These are phyloP conservation scores for Curvularia sp. DNA, from an alignment of 2,329 filamentous ascomycete species.

Conservation along the genomic window DNA sequence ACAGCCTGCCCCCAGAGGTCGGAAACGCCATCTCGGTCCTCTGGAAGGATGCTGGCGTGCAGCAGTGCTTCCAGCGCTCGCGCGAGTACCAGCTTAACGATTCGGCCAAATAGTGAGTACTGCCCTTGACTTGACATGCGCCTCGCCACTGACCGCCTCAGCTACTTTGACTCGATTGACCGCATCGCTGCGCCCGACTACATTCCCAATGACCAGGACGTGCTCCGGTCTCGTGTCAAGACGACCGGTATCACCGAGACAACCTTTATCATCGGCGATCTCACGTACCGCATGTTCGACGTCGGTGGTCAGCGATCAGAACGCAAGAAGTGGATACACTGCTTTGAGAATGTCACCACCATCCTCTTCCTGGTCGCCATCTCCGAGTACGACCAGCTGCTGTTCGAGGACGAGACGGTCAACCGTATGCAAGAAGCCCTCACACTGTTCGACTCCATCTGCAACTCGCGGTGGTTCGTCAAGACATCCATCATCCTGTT, in stretches of 20 bases:
- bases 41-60: conserved; percentile 92
- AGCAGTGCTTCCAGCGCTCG: conserved; percentile 94
- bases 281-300: conserved; percentile 97
- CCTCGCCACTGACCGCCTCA: conserved; percentile 49
- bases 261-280: conserved; percentile 90
- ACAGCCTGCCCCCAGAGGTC: conserved; percentile 91
- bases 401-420: conserved; percentile 93
- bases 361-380: conserved; percentile 97
- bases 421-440: conserved; percentile 78
- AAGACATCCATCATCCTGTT: conserved; percentile 77
- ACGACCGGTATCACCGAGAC: conserved; percentile 98
- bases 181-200: conserved; percentile 91
- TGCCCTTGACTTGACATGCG: conserved; percentile 1
- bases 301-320: conserved; percentile 91
- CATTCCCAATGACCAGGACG: conserved; percentile 93
- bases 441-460: conserved; percentile 75
- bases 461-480: conserved; percentile 75
- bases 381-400: conserved; percentile 93
- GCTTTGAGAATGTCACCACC: conserved; percentile 94
- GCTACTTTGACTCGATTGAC: conserved; percentile 95
- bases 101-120: conserved; percentile 88
- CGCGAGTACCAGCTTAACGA: conserved; percentile 97
- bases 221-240: conserved; percentile 94
- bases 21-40: conserved; percentile 90
- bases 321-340: conserved; percentile 95